phyloP scores from a whole-genome alignment of 768 basidiomycete genomes.

The Rossbeevera mucosa region DNA sequence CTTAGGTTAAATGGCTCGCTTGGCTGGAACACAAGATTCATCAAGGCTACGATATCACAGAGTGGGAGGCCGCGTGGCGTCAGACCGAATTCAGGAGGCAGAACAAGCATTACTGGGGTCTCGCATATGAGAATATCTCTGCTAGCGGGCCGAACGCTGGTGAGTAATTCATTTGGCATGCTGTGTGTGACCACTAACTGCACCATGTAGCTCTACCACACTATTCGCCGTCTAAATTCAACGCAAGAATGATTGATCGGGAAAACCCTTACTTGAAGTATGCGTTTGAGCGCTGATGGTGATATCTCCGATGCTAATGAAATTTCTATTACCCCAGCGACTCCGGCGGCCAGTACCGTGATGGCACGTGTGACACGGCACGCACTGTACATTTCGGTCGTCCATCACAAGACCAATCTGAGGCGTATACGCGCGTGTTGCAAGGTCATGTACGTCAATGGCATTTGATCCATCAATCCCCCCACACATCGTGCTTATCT shows the following conservation, averaged over 20 bases:
- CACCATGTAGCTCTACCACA: constrained; percentile 71
- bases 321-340: constrained; percentile 50
- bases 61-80: constrained; percentile 87
- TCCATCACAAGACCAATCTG: constrained; percentile 79
- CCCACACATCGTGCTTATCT: constrained; percentile 16
- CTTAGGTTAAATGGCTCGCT: constrained; percentile 73
- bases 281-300: constrained; percentile 26
- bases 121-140: constrained; percentile 87
- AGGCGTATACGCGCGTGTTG: constrained; percentile 90
- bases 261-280: constrained; percentile 87
- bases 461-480: constrained; percentile 14
- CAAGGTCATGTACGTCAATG: constrained; percentile 83
- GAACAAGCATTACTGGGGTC: constrained; percentile 72
- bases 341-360: constrained; percentile 85
- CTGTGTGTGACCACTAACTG: not conserved
- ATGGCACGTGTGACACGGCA: constrained; percentile 86
- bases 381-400: constrained; percentile 83
- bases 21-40: constrained; percentile 83
- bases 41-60: constrained; percentile 78
- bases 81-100: constrained; percentile 71
- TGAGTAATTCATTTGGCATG: constrained; percentile 23
- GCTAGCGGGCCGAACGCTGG: constrained; percentile 86
- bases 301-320: constrained; percentile 15
- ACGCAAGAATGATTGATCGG: constrained; percentile 69
- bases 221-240: constrained; percentile 71